phyloP scores from a whole-genome alignment of 805 yeast species.

The Diddensiella transvaalensis region DNA sequence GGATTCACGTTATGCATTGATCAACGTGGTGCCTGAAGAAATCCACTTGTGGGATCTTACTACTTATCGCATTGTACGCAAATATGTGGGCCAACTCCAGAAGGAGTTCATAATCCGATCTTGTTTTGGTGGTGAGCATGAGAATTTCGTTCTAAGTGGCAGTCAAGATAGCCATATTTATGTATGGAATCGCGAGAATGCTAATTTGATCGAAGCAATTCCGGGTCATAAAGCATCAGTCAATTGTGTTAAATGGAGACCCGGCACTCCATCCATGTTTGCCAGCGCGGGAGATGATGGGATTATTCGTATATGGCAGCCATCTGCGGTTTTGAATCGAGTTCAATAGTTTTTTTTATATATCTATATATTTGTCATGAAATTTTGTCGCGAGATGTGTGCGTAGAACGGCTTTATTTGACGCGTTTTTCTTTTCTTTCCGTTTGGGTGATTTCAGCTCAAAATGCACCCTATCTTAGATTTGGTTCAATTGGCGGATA shows the following conservation, averaged over 20 bases:
- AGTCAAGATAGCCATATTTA: slow-evolving; percentile 77
- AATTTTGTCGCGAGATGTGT: not conserved
- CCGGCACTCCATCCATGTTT: slow-evolving; percentile 47
- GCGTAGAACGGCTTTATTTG: not conserved
- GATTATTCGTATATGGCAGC: slow-evolving; percentile 49
- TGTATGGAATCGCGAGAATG: slow-evolving; percentile 72
- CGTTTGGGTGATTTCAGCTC: too few relatives aligned
- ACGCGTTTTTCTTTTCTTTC: too few relatives aligned
- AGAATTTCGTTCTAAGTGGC: slow-evolving; percentile 72
- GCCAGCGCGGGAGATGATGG: slow-evolving; percentile 86
- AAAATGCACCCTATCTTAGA: too few relatives aligned
- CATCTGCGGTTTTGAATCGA: slow-evolving; percentile 5
- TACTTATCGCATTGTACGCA: slow-evolving; percentile 54
- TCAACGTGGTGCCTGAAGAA: slow-evolving; percentile 71
- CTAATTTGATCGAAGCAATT: slow-evolving; percentile 58
- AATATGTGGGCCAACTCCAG: slow-evolving; percentile 70
- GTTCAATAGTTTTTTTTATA: not conserved
- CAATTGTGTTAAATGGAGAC: slow-evolving; percentile 78
- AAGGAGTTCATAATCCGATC: slow-evolving; percentile 68
- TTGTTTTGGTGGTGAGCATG: slow-evolving; percentile 69
- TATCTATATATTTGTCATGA: not conserved
- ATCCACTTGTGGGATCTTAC: slow-evolving; percentile 77
- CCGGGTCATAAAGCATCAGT: slow-evolving; percentile 65
- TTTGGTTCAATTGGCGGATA: too few relatives aligned
- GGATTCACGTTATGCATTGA: slow-evolving; percentile 52